Base-by-base conservation (phyloP, 805 yeast genomes). In the Diddensiella transvaalensis region DNA sequence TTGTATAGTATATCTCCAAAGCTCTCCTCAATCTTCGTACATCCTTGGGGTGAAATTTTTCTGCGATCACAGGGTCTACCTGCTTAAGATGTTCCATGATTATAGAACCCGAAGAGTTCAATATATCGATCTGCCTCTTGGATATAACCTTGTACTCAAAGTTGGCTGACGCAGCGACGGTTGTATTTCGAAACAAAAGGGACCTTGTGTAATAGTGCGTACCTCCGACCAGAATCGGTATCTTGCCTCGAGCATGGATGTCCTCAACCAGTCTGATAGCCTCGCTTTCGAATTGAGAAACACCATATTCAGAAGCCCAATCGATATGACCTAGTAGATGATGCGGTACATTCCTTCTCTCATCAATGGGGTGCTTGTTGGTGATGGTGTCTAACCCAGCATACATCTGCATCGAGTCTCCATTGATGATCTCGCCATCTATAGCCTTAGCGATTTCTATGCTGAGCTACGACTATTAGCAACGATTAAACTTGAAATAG, bases 351-450 rank as follows among this genome's bases (percentile, higher is more conserved):
- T 88, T 91, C 3, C 74, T 71, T 32, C 96, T 71, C 55, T 91
- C 96, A 0, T 69, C 71, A 0, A 84, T 51, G 0, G 99, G 98
- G 59, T 93, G 98, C 60, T 93, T 93, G 60, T 93, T 93, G 13
- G 99, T 87, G 51, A 93, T 87, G 8, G 79, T 78, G 11, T 85
- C 87, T 0, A 80, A 68, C 0, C 79, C 82, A 35, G 72, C 68
- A 65, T 93, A 93, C 73, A 93, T 85, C 66, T 93, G 99, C 97
- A 93, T 90, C 1, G 98, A 88, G 63, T 93, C 99, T 0, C 96
- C 96, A 66, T 93, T 93, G 54, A 93, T 85, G 54, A 93, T 75
- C 62, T 93, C 98, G 18, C 98, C 98, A 60, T 82, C 77, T 45
- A 85, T 75, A 22, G 75, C 74, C 56, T 78, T 74, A 8, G 97